Evolutionary conservation across 23 red algal species (phyloP), one percentile per base, ranked within the genome.

Genomic region (Gracilariopsis chorda): DNA sequence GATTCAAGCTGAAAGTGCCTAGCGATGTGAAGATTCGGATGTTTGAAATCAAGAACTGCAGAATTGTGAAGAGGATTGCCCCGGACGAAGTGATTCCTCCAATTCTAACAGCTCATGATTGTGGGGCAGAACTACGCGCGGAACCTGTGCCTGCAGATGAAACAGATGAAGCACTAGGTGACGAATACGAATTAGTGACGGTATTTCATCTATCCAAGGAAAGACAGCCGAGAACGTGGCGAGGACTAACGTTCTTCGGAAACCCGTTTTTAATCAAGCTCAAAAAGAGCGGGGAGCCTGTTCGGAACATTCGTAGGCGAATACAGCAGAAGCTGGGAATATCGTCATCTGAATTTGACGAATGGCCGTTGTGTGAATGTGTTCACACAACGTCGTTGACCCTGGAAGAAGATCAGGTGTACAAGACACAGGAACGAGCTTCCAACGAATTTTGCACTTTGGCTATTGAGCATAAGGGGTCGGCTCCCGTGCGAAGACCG

Each of bases 111-210:
- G 70, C 28, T 19, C 84, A 75, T 70, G 88, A 83, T 40, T 87
- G 60, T 51, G 87, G 71, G 2, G 77, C 51, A 20, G 90, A 98
- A 62, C 48, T 98, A 49, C 95, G 90, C 19, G 95, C 82, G 2
- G 95, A 98, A 76, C 95, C 91, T 30, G 67, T 94, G 29, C 83
- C 84, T 7, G 51, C 10, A n/a, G 80, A 94, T 11, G 95, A 97
- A 40, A 74, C 46, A n/a, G 79, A 84, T 12, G 83, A 94, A 16
- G 65, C 46, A 4, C 49, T 85, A 25, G 90, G 73, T 11, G 30
- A 30, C 29, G 74, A 90, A 45, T 80, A 75, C 24, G 41, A 86
- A 40, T 35, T 88, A 21, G 68, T 88, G 82, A 80, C 83, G n/a
- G 95, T 90, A 11, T 46, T 92, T 42, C 90, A 94, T 63, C 78